Percentiles rank a stretch among this genome's conserved stretches.
phyloP scores from a whole-genome alignment of 805 yeast genomes.

The Kodamaea nitidulidarum region DNA sequence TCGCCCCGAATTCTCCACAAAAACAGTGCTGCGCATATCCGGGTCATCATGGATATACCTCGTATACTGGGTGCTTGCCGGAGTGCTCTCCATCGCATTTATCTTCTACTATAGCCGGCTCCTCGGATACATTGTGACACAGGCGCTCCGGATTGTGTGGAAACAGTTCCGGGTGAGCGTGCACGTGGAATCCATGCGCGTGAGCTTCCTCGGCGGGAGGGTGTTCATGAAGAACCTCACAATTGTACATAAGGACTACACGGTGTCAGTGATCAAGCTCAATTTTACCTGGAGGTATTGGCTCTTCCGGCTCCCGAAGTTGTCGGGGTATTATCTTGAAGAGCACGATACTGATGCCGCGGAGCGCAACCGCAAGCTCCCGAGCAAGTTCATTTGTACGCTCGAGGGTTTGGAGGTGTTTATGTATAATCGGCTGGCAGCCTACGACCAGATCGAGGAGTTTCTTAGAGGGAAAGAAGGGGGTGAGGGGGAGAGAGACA shows the following conservation, averaged over 20 bases:
- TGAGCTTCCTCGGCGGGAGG: slow-evolving; percentile 82
- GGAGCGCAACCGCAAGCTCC: slow-evolving; percentile 29
- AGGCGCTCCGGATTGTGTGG: slow-evolving; percentile 58
- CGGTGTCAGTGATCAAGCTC: slow-evolving; percentile 66
- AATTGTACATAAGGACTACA: slow-evolving; percentile 67
- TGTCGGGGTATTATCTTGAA: slow-evolving; percentile 30
- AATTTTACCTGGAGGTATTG: slow-evolving; percentile 90
- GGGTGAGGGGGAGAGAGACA: not conserved
- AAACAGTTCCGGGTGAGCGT: slow-evolving; percentile 52
- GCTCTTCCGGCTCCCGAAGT: slow-evolving; percentile 48
- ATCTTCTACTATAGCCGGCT: slow-evolving; percentile 75
- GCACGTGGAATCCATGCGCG: slow-evolving; percentile 66
- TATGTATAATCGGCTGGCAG: slow-evolving; percentile 71
- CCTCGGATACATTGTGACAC: slow-evolving; percentile 57
- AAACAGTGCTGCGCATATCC: slow-evolving; percentile 18
- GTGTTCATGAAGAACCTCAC: slow-evolving; percentile 72
- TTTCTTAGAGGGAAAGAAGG: slow-evolving; percentile 15
- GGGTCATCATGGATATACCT: slow-evolving; percentile 62
- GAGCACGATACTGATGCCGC: slow-evolving; percentile 12
- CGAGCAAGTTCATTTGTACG: slow-evolving; percentile 53
- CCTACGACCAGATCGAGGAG: slow-evolving; percentile 64
- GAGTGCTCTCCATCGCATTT: slow-evolving; percentile 57
- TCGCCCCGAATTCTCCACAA: slow-evolving; percentile 23
- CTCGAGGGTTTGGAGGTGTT: slow-evolving; percentile 81
- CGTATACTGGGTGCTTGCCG: slow-evolving; percentile 73